Evolutionary conservation across 345 rosid genomes (phyloP).

Genomic region (Stellera chamaejasme): DNA sequence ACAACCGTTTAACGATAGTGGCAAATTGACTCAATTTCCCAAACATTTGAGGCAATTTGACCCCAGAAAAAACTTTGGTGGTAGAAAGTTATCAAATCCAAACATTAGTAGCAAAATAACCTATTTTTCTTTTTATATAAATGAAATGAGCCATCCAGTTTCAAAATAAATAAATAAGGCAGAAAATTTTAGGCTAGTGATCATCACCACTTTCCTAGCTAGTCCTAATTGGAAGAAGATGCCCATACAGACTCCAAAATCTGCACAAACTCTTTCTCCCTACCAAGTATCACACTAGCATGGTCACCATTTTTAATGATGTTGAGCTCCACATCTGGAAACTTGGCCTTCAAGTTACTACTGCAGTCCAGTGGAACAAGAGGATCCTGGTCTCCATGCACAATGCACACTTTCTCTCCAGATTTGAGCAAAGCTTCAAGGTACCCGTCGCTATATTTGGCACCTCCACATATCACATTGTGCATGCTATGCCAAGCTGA

Average conservation of each 20-base stretch:
- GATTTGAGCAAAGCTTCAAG: conserved; percentile 28
- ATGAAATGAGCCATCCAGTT: no score
- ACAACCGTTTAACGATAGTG: no score
- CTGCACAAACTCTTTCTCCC: conserved; percentile 37
- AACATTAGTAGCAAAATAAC: no score
- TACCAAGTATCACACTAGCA: conserved; percentile 36
- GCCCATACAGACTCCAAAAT: conserved; percentile 49
- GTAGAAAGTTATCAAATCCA: no score
- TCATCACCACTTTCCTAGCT: no score
- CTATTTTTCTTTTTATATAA: no score
- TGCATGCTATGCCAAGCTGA: conserved; percentile 84
- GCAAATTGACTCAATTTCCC: no score
- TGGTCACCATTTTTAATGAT: conserved; percentile 41
- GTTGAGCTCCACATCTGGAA: conserved; percentile 31
- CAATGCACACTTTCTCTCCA: conserved; percentile 28
- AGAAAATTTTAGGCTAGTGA: no score
- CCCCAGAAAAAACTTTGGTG: no score
- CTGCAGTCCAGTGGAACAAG: conserved; percentile 55
- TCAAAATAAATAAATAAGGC: no score
- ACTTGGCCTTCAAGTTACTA: conserved; percentile 35
- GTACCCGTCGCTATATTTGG: conserved; percentile 41
- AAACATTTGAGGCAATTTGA: no score
- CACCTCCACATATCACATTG: conserved; percentile 74
- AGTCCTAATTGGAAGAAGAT: not conserved
- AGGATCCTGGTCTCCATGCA: conserved; percentile 56